These are phyloP conservation scores for Termitomyces sp. DNA, from an alignment of 768 basidiomycete species.

Conservation along the genomic window DNA sequence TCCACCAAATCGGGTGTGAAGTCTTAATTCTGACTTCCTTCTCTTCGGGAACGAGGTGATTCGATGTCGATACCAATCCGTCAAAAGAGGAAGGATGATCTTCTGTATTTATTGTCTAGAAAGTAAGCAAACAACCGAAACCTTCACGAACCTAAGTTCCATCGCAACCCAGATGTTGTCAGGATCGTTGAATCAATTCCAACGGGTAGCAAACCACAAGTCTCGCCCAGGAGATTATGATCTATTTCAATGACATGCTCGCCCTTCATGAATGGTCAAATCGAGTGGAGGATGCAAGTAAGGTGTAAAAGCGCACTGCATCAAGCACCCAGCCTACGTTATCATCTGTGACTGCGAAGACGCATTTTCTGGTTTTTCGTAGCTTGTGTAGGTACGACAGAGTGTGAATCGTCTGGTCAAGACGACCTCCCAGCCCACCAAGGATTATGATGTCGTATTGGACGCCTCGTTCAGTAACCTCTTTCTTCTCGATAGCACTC, in stretches of 20 bases:
- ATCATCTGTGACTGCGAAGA: conserved; percentile 85
- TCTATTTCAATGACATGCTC: conserved; percentile 76
- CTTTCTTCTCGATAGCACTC: conserved; percentile 49
- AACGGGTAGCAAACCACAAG: conserved; percentile 93
- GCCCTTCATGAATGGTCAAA: conserved; percentile 45
- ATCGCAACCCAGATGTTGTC: conserved; percentile 79
- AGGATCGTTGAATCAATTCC: conserved; percentile 73
- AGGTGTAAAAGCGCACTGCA: conserved; percentile 33
- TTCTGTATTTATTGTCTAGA: conserved; percentile 26
- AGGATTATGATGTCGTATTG: conserved; percentile 71
- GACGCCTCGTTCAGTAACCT: conserved; percentile 40
- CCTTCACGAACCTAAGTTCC: conserved; percentile 72
- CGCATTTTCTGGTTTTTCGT: conserved; percentile 47
- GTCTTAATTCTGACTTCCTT: conserved; percentile 69
- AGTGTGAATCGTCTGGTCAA: conserved; percentile 93
- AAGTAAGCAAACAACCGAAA: neutral
- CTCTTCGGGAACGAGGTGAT: conserved; percentile 73
- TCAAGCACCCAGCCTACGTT: conserved; percentile 89
- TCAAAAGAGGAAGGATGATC: conserved; percentile 72
- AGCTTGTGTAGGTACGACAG: conserved; percentile 82
- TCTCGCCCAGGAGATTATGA: conserved; percentile 69
- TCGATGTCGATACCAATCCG: conserved; percentile 87
- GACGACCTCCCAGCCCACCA: conserved; percentile 84
- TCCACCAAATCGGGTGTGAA: conserved; percentile 86
- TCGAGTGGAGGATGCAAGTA: neutral